Evolutionary conservation across 306 rosid species (phyloP), one percentile per base, ranked within the genome.

Genomic region (Quercus robur): DNA sequence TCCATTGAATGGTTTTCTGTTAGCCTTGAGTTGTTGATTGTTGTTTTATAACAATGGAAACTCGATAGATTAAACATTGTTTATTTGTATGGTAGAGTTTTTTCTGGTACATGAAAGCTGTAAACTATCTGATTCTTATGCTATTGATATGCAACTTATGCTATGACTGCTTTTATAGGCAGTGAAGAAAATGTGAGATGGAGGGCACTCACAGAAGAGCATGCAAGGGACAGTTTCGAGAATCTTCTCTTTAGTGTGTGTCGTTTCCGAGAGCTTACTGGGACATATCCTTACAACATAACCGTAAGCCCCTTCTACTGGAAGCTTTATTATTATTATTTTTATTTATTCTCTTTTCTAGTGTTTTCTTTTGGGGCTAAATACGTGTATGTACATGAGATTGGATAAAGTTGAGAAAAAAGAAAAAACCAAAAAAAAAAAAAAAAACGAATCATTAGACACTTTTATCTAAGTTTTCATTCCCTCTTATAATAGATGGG

Each of bases 191-290:
- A 78, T 75, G 89, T 95, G 77, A 90, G 90, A 84, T 81, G 77
- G 84, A 88, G 98, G 80, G 88, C 98, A 76, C 93, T 95, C 55
- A 93, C 99, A 10, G 99, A 95, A 88, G 98, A 95, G 87, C 94
- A 95, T 85, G 99, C 98, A 26, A 84, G 98, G 54, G 98, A 95
- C 86, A 95, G 99, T 82, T 95, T 95, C 73, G 99, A 91, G 82
- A 95, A 95, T 84, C 99, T 95, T 86, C 89, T 91, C 21, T 93
- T 95, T 80, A 95, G 98, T 76, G 83, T 95, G 67, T 91, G 98
- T 76, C 94, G 98, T 33, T 93, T 95, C 83, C 88, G 99, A 73
- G 99, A 95, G 85, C 94, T 93, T 46, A 95, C 97, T 23, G 98
- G 97, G 72, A 23, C 81, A 71, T 91, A 93, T 84, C 97, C 99